Evolutionary conservation across 2,329 filamentous ascomycete species (phyloP).

Genomic region (Diplodia intermedia): DNA sequence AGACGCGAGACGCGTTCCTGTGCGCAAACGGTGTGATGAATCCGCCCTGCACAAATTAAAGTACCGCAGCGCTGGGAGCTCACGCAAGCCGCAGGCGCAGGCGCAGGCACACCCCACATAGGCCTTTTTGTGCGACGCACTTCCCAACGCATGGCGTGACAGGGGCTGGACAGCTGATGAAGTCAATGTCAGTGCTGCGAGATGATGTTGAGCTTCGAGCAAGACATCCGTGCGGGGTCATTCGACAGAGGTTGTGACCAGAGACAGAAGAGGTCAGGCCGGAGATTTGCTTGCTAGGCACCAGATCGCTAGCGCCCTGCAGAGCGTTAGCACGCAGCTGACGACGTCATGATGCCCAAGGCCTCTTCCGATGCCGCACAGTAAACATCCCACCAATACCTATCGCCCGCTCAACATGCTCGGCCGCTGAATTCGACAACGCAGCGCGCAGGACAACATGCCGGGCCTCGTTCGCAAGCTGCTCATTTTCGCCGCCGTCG

Average conservation of each 20-base stretch:
- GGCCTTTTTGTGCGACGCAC: background rate
- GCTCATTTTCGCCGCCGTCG: slow-evolving; percentile 78
- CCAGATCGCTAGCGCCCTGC: slow-evolving; percentile 9
- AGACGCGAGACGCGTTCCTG: background rate
- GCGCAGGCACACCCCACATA: slow-evolving; percentile 8
- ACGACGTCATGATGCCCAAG: slow-evolving; percentile 26
- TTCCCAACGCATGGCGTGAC: background rate
- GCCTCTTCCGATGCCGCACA: slow-evolving; percentile 30
- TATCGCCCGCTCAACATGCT: slow-evolving; percentile 6
- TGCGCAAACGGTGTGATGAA: background rate
- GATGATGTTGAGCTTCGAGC: background rate
- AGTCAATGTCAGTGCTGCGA: background rate
- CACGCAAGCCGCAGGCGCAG: background rate
- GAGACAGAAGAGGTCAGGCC: slow-evolving; percentile 22
- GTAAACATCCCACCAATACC: background rate
- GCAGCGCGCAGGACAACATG: slow-evolving; percentile 59
- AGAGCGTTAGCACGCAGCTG: slow-evolving; percentile 14
- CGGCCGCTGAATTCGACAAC: slow-evolving; percentile 24
- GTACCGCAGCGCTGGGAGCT: background rate
- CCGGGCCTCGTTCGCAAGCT: slow-evolving; percentile 80
- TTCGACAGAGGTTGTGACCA: slow-evolving; percentile 2
- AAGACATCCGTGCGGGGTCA: background rate
- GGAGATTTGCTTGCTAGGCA: slow-evolving; percentile 2
- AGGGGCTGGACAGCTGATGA: background rate
- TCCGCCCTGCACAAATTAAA: slow-evolving; percentile 6